phyloP scores from a whole-genome alignment of 2,329 filamentous ascomycete species.

The Fusarium annulatum region DNA sequence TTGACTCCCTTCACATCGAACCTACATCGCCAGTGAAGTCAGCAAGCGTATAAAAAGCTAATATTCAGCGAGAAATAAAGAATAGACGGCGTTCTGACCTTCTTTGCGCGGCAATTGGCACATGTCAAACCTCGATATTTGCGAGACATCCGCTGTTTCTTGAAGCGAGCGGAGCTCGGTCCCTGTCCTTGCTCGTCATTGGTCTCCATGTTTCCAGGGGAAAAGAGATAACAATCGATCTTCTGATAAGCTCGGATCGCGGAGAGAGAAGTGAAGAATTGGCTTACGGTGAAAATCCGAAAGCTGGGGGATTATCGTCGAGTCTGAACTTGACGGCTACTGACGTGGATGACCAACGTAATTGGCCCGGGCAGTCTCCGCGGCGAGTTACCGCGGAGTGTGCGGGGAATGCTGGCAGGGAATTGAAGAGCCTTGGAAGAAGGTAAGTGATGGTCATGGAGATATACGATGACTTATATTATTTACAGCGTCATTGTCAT shows the following conservation, averaged over 20 bases:
- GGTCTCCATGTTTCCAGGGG: background rate
- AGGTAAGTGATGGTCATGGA: background rate
- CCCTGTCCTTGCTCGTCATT: background rate
- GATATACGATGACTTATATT: background rate
- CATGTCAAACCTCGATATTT: constrained; percentile 6
- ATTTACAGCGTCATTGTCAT: background rate
- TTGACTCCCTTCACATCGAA: constrained; percentile 4
- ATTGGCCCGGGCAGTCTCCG: background rate
- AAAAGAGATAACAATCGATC: background rate
- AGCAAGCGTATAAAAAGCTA: background rate
- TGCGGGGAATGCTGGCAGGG: background rate
- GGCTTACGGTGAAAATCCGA: background rate
- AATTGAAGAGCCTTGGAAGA: background rate
- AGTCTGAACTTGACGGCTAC: background rate
- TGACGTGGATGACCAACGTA: too few species aligned
- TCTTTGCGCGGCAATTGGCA: constrained; percentile 4
- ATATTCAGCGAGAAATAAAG: fast-evolving
- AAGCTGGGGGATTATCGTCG: background rate
- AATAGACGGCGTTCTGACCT: background rate
- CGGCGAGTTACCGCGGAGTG: background rate
- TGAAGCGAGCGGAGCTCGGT: background rate
- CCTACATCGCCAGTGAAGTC: background rate
- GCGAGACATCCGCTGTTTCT: constrained; percentile 2
- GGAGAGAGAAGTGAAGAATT: background rate
- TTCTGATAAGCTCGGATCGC: background rate